Conservation (phyloP, 257 asterid genomes). For the Nicotiana otophora region DNA sequence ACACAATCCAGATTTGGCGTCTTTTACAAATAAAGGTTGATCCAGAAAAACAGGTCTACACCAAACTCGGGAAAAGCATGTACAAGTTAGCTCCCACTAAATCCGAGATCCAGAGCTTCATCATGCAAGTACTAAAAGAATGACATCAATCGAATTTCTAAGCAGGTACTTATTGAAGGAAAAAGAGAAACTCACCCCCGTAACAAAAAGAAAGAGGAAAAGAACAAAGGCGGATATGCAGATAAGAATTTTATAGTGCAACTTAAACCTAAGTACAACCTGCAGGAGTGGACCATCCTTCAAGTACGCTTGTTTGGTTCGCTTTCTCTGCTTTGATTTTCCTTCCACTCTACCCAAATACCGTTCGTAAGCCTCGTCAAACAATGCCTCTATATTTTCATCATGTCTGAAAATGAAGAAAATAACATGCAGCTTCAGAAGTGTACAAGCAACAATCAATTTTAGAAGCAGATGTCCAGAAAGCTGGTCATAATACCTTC, state of each 20-base stretch:
- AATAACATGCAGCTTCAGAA: slow-evolving; percentile 12
- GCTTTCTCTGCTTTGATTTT: slow-evolving; percentile 74
- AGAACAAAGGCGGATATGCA: neutral
- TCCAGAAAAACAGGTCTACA: neutral
- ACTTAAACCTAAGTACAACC: slow-evolving; percentile 28
- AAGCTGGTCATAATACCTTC: slow-evolving; percentile 36
- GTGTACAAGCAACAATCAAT: neutral
- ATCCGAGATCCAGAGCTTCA: neutral
- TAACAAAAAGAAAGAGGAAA: neutral
- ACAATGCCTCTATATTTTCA: slow-evolving; percentile 55
- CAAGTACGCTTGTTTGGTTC: slow-evolving; percentile 51
- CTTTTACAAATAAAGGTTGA: neutral
- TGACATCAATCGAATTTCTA: neutral
- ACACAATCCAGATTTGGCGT: neutral
- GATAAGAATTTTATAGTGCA: neutral
- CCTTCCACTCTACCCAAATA: slow-evolving; percentile 72
- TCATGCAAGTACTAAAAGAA: neutral
- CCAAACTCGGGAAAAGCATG: neutral
- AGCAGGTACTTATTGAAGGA: neutral
- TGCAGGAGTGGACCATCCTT: slow-evolving; percentile 47
- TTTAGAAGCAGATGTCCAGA: slow-evolving; percentile 9
- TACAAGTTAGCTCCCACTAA: neutral
- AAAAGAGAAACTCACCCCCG: neutral
- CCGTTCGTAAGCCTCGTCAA: slow-evolving; percentile 78
- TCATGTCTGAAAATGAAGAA: slow-evolving; percentile 52